phyloP scores from a whole-genome alignment of 1,284 basidiomycete genomes.

The Ceratobasidium sp. region DNA sequence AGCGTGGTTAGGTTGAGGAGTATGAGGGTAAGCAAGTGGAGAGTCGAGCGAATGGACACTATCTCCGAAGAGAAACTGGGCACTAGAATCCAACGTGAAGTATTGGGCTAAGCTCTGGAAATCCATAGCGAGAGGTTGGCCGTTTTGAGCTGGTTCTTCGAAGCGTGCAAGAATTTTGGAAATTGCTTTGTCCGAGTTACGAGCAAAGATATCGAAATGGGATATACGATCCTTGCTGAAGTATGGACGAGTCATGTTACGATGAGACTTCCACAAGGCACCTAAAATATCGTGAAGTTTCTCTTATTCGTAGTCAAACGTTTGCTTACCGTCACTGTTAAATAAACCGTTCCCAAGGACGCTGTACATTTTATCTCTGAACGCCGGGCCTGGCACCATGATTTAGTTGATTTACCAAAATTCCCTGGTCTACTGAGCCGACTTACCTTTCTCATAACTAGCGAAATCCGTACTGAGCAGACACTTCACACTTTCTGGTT shows the following conservation, averaged over 20 bases:
- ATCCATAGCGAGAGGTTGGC: conserved; percentile 6
- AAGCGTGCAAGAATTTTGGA: conserved; percentile 34
- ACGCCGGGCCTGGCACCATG: background rate
- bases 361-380: conserved; percentile 38
- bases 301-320: conserved; percentile 20
- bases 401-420: no score
- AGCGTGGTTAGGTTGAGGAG: conserved; percentile 60
- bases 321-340: conserved; percentile 47
- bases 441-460: conserved; percentile 52
- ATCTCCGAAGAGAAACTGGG: conserved; percentile 49
- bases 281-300: conserved; percentile 46
- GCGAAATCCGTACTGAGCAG: conserved; percentile 47
- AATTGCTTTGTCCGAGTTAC: conserved; percentile 45
- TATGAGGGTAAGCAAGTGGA: conserved; percentile 61
- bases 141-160: conserved; percentile 45
- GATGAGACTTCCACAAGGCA: conserved; percentile 57
- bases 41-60: conserved; percentile 42
- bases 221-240: conserved; percentile 46
- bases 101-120: conserved; percentile 33
- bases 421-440: background rate
- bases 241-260: conserved; percentile 44
- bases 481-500: conserved; percentile 57
- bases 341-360: conserved; percentile 43
- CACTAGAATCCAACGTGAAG: conserved; percentile 39
- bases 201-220: conserved; percentile 29